phyloP scores from a whole-genome alignment of 345 rosid genomes.

The Corchorus olitorius region DNA sequence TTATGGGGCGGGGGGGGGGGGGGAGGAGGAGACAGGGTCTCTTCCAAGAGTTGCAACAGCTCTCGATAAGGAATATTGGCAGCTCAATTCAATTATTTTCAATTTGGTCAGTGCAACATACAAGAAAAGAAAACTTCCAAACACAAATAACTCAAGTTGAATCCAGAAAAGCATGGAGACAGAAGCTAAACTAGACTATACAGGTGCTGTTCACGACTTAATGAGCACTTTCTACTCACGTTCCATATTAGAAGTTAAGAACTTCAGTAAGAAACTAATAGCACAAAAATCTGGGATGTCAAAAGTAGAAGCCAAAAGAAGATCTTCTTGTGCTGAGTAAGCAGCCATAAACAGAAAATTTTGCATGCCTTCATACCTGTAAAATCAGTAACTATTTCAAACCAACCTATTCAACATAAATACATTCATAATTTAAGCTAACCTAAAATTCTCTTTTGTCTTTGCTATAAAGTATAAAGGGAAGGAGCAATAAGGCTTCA shows the following conservation, averaged over 20 bases:
- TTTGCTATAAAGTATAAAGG: not conserved
- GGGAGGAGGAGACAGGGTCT: no score
- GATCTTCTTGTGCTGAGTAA: not conserved
- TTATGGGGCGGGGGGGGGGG: no score
- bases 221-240: not conserved
- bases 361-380: not conserved
- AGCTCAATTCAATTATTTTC: not conserved
- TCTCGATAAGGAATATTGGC: not conserved
- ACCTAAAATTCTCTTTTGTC: not conserved
- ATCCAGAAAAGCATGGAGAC: not conserved
- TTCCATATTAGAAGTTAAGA: slow-evolving; percentile 4
- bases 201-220: not conserved
- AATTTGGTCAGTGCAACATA: not conserved
- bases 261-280: not conserved
- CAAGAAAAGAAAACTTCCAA: not conserved
- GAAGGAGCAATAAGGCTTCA: no score
- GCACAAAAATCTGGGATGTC: not conserved
- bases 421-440: not conserved
- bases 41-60: not conserved
- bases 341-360: not conserved
- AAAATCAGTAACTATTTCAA: not conserved
- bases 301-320: not conserved
- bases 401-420: not conserved
- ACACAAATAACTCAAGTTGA: not conserved
- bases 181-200: not conserved